A percentile compares a stretch with the other conserved stretches of the same genome.
Conservation (phyloP, 805 yeast species). For the Maudiozyma turicensis region DNA sequence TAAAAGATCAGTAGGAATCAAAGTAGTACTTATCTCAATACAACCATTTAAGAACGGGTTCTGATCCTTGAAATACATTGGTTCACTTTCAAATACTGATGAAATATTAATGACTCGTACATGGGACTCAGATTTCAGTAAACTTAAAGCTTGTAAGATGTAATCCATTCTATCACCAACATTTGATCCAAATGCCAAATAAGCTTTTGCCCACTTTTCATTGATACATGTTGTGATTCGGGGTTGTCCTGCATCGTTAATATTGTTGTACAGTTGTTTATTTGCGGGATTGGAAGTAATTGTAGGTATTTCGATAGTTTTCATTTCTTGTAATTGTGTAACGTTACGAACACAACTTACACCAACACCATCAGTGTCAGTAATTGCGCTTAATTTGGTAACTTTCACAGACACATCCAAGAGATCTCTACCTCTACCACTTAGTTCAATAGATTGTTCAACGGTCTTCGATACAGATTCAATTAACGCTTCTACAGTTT, state of each 20-base stretch:
- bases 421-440: not conserved
- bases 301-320: not conserved
- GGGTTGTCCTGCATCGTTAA: not conserved
- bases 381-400: slow-evolving; percentile 80
- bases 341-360: slow-evolving; percentile 53
- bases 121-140: slow-evolving; percentile 26
- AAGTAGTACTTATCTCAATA: slow-evolving; percentile 48
- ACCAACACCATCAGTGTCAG: slow-evolving; percentile 83
- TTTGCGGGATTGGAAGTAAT: slow-evolving; percentile 6
- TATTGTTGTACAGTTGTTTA: slow-evolving; percentile 28
- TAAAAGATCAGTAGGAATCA: slow-evolving; percentile 58
- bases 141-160: slow-evolving; percentile 45
- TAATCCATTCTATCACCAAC: slow-evolving; percentile 61
- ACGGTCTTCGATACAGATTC: slow-evolving; percentile 56
- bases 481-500: slow-evolving; percentile 90
- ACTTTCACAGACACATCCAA: slow-evolving; percentile 40
- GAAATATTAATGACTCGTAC: slow-evolving; percentile 54
- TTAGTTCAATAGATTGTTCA: slow-evolving; percentile 30
- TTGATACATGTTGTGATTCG: not conserved
- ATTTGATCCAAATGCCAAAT: slow-evolving; percentile 85
- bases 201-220: slow-evolving; percentile 33
- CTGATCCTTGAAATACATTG: slow-evolving; percentile 85
- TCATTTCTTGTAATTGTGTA: slow-evolving; percentile 27
- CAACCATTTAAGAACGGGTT: slow-evolving; percentile 79
- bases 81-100: slow-evolving; percentile 75